These are phyloP conservation scores for Francoa sonchifolia DNA, from an alignment of 441 rosid genomes.

Conservation along the genomic window DNA sequence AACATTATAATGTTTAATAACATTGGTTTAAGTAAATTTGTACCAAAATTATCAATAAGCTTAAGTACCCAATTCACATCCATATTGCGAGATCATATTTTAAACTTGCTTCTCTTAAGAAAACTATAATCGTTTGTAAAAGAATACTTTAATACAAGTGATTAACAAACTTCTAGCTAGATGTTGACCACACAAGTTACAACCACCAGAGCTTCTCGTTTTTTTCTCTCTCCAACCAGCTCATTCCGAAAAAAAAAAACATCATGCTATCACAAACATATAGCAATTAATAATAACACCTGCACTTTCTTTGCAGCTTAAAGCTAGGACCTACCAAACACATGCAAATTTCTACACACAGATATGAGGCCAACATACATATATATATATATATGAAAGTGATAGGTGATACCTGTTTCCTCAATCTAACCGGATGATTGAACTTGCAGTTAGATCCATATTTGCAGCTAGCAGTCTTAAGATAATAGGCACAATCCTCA, in stretches of 20 bases:
- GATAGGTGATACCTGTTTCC: too few relatives aligned
- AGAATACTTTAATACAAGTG: neutral
- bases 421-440: constrained; percentile 72
- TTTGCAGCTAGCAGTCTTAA: constrained; percentile 68
- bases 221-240: too few relatives aligned
- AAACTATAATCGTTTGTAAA: neutral
- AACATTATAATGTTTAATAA: neutral
- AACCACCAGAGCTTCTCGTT: neutral
- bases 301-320: too few relatives aligned
- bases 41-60: too few relatives aligned
- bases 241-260: too few relatives aligned
- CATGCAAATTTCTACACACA: too few relatives aligned
- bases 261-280: too few relatives aligned
- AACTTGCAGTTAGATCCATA: constrained; percentile 74
- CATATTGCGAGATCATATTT: neutral
- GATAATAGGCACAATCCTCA: constrained; percentile 68
- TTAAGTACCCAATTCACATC: neutral
- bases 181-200: neutral
- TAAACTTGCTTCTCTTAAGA: neutral
- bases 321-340: too few relatives aligned
- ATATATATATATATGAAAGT: too few relatives aligned
- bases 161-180: neutral
- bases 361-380: too few relatives aligned
- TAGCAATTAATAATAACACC: too few relatives aligned
- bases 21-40: neutral